Percentiles rank a stretch among this genome's conserved stretches.
phyloP scores from a whole-genome alignment of 768 basidiomycete genomes.

The Mycena latifolia region DNA sequence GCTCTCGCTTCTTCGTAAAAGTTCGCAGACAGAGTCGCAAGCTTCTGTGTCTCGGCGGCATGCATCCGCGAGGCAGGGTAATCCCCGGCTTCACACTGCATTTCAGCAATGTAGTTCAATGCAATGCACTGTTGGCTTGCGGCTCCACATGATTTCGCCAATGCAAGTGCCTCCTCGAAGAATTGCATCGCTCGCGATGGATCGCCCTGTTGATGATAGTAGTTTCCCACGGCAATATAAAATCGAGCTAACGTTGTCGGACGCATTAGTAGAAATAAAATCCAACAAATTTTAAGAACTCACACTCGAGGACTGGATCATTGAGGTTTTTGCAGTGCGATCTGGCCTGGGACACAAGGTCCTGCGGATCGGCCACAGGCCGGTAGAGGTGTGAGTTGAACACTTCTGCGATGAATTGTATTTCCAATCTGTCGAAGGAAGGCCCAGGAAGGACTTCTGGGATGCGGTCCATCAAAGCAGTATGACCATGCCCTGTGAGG shows the following conservation, averaged over 20 bases:
- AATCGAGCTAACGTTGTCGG: neutral
- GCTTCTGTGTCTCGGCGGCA: neutral
- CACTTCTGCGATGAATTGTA: neutral
- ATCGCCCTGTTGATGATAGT: neutral
- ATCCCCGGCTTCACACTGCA: neutral
- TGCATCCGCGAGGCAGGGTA: neutral
- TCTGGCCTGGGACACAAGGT: neutral
- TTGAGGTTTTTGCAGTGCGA: neutral
- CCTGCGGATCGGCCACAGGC: neutral
- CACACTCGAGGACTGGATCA: neutral
- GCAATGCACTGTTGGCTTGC: neutral
- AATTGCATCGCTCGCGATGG: neutral
- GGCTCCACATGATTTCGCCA: neutral
- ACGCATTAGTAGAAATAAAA: neutral
- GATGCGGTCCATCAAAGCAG: neutral
- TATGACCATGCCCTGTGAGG: neutral
- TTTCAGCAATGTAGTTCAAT: neutral
- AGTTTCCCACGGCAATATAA: neutral
- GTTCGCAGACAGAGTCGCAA: neutral
- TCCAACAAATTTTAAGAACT: neutral
- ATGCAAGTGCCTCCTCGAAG: neutral
- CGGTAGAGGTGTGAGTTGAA: neutral
- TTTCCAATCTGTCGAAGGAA: neutral
- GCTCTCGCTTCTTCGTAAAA: neutral
- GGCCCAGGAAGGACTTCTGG: neutral